Evolutionary conservation across 345 rosid genomes (phyloP).

Genomic region (Hibiscus mutabilis): DNA sequence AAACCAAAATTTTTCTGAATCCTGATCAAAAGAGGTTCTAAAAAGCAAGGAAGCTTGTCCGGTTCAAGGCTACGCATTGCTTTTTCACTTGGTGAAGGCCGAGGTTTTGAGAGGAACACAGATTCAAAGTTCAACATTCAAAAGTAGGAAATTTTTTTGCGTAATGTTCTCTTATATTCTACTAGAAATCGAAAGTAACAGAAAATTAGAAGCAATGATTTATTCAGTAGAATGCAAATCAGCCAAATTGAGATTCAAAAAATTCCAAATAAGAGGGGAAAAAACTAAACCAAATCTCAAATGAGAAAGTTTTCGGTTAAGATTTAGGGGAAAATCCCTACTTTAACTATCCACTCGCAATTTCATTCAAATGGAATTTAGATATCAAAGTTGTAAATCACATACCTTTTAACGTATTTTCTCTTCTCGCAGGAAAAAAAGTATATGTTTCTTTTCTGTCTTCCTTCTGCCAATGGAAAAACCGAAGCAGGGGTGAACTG

Average conservation of each 20-base stretch:
- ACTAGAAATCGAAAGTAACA: not conserved
- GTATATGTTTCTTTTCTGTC: not conserved
- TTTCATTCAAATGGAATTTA: not conserved
- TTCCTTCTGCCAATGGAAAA: not conserved
- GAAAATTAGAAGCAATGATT: not conserved
- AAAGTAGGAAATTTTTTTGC: not conserved
- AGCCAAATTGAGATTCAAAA: slow-evolving; percentile 2
- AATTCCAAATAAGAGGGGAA: not conserved
- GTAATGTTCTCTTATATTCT: not conserved
- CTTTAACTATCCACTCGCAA: not conserved
- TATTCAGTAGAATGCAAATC: not conserved
- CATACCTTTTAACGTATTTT: slow-evolving; percentile 2
- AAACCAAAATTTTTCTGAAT: not conserved
- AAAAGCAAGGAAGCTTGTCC: not conserved
- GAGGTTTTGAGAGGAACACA: not conserved
- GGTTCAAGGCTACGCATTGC: not conserved
- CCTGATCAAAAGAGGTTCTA: not conserved
- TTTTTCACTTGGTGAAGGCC: not conserved
- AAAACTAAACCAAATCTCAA: not conserved
- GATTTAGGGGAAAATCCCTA: not conserved
- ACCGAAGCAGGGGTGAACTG: not conserved
- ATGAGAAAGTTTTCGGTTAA: not conserved
- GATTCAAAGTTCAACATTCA: not conserved
- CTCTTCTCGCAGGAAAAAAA: not conserved
- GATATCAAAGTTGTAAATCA: not conserved